These are phyloP conservation scores for Brassica hybrid DNA, from an alignment of 441 rosid species.

Conservation along the genomic window DNA sequence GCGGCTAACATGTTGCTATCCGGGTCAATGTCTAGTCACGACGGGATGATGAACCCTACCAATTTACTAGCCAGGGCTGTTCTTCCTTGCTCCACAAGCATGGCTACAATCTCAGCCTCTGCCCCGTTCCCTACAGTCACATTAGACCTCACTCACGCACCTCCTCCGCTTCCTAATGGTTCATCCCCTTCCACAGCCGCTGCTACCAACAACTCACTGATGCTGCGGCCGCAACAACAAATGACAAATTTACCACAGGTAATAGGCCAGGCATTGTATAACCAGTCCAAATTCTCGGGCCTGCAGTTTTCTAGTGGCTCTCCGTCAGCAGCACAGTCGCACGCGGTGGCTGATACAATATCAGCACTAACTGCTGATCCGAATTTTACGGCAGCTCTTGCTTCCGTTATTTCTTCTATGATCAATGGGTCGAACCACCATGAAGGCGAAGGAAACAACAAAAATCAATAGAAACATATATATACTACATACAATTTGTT, in stretches of 20 bases:
- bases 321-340: constrained; percentile 21
- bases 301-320: constrained; percentile 43
- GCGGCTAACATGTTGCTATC: constrained; percentile 90
- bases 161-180: constrained; percentile 21
- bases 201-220: constrained; percentile 14
- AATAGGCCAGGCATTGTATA: constrained; percentile 45
- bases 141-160: constrained; percentile 53
- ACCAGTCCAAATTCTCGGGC: constrained; percentile 50
- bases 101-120: constrained; percentile 58
- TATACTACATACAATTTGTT: neutral
- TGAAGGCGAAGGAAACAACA: constrained; percentile 32
- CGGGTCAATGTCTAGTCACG: constrained; percentile 90
- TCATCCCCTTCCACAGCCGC: constrained; percentile 15
- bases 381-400: constrained; percentile 66
- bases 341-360: constrained; percentile 43
- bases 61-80: constrained; percentile 78
- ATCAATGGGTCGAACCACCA: constrained; percentile 46
- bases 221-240: constrained; percentile 35
- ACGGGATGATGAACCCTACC: constrained; percentile 71
- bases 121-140: constrained; percentile 66
- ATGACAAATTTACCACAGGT: constrained; percentile 43
- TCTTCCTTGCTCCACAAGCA: constrained; percentile 64
- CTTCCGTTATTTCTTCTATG: constrained; percentile 61
- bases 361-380: constrained; percentile 64
- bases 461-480: constrained; percentile 30